Base-by-base conservation (phyloP, 108 stramenopile species). In the Pseudonitzschia pungens region DNA sequence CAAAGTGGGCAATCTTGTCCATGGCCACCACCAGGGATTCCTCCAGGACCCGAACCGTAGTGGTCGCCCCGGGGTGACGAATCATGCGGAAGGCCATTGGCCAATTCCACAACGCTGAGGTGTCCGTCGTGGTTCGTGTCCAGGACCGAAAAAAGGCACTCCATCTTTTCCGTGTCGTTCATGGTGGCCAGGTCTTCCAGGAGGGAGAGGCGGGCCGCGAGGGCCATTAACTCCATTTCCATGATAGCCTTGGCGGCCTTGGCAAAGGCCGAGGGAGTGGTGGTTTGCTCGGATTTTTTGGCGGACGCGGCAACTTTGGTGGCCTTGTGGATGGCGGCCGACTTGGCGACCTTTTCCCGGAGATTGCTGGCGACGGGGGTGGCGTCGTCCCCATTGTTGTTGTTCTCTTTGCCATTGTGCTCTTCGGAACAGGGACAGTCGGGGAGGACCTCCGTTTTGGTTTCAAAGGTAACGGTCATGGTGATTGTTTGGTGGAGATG, bases 31-130 rank as follows among this genome's bases (percentile, higher is more conserved):
- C 76, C 40, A 77, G 42, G 9, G 28, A 5, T 24, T 77, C 70
- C 40, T 50, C 60, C 27, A 77, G 72, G 33, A 18, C 40, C 24
- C 71, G 22, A 1, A 43, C 70, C 36, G 36, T 36, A 6, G 36
- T 36, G 36, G 36, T 36, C 36, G 36, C 36, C 4, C 36, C 6
- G 36, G 36, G 36, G 32, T 45, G 62, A 7, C 36, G 28, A 40
- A 52, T 44, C 32, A 59, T 77, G 60, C 77, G 77, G 10, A n/a
- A 78, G 21, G 8, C 77, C 77, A 28, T 78, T 66, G 44, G 72
- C 72, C 45, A 78, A 31, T 26, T 78, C 77, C 10, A 31, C 27
- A 28, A 65, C 65, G 59, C 71, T 32, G 24, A 78, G 55, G 26
- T 16, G 24, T n/a, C 72, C 72, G 48, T 69, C 58, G 0, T 72